Evolutionary conservation across 1,284 basidiomycete genomes (phyloP).

Genomic region (Ustilago shanxiensis): DNA sequence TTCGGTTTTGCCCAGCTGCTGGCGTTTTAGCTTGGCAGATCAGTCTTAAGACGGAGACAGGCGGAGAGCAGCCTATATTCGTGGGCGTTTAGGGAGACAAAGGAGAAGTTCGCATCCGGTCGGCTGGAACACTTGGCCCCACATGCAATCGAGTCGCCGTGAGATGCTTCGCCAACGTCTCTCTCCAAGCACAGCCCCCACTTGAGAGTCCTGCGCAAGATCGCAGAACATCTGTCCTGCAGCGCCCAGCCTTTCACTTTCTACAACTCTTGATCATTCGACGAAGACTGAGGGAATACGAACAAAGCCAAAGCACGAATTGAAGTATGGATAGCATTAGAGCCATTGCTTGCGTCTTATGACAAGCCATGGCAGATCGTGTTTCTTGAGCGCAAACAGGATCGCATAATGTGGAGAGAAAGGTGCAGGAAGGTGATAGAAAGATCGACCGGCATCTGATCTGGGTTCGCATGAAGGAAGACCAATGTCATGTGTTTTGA

Average conservation of each 20-base stretch:
- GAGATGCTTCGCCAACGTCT: constrained; percentile 41
- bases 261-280: too few relatives aligned
- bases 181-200: constrained; percentile 5
- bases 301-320: not conserved
- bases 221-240: constrained; percentile 3
- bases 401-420: not conserved
- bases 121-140: not conserved
- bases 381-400: not conserved
- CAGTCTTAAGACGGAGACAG: constrained; percentile 6
- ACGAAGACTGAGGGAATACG: too few relatives aligned
- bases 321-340: not conserved
- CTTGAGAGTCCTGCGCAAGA: constrained; percentile 8
- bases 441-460: constrained; percentile 22
- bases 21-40: not conserved
- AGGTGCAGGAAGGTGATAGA: not conserved
- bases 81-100: not conserved
- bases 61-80: not conserved
- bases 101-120: constrained; percentile 13
- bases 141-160: constrained; percentile 40
- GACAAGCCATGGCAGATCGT: not conserved
- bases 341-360: not conserved
- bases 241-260: too few relatives aligned
- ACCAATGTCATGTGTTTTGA: constrained; percentile 46
- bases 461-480: constrained; percentile 20
- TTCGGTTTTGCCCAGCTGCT: not conserved